Base-by-base conservation (phyloP, 768 basidiomycete genomes). In the Tricholoma saponaceum region DNA sequence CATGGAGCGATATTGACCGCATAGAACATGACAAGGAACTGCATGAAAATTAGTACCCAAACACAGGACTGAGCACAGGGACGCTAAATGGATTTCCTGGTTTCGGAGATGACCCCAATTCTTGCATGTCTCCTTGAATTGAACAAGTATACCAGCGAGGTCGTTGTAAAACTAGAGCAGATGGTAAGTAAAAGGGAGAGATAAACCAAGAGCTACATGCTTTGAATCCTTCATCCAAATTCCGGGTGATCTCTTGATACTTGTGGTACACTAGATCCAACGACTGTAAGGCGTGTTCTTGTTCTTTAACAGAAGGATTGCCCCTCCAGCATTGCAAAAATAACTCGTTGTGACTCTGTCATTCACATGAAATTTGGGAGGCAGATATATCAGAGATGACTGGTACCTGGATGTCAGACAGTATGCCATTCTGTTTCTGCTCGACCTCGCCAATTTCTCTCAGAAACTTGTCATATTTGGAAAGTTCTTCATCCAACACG, bases 171-270 rank as follows among this genome's bases (percentile, higher is more conserved):
- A 98, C 90, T 95, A n/a, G n/a, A 39, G 6, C 0, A 54, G 35
- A 57, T 39, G 33, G 9, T 49, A 25, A 16, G 51, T 51, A 49
- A 35, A 14, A 43, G 22, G 32, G 10, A 5, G 41, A 2, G 25
- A 23, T 30, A 32, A 37, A 5, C n/a, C 18, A 43, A 20, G 30
- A 41, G 23, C 33, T n/a, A 37, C 12, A 57, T 43, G 89, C 93
- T 76, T 92, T 89, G 64, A 90, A 79, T 5, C 95, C 95, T 67
- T 98, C 96, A 39, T 90, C 86, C 5, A 97, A 74, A 70, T 98
- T 95, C 51, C 83, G 81, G 2, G 77, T 79, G 13, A 97, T 89
- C 68, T 98, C 95, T 54, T 81, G 78, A 70, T 94, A 97, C 66
- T 92, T 93, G 72, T 86, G 86, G 71, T 90, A 90, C 0, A 94